Percentiles rank a stretch among this genome's conserved stretches.
These are phyloP conservation scores for Hypoxylon sp. DNA, from an alignment of 2,329 filamentous ascomycete genomes.

Conservation along the genomic window DNA sequence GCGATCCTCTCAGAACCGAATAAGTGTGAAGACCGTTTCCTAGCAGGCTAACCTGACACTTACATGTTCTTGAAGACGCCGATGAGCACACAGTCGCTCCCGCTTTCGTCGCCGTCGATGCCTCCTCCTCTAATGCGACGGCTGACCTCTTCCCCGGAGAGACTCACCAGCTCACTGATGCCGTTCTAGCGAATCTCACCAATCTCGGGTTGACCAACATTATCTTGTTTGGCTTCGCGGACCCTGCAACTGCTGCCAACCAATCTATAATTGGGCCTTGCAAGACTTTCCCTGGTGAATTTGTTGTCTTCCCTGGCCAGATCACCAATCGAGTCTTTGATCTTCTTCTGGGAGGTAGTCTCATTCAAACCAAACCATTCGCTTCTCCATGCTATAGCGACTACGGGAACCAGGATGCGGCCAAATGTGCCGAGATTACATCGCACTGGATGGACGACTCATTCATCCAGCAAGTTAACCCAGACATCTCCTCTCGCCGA, in stretches of 20 bases:
- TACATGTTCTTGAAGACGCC: slow-evolving; percentile 43
- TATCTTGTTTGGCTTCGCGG: slow-evolving; percentile 47
- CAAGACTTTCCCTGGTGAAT: slow-evolving; percentile 51
- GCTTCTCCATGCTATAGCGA: slow-evolving; percentile 51
- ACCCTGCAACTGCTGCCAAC: slow-evolving; percentile 41
- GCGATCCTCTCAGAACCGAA: slow-evolving; percentile 23
- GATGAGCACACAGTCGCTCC: slow-evolving; percentile 48
- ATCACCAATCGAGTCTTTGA: slow-evolving; percentile 49
- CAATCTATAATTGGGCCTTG: slow-evolving; percentile 45
- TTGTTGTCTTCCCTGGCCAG: slow-evolving; percentile 47
- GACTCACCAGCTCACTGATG: slow-evolving; percentile 49
- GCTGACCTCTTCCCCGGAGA: slow-evolving; percentile 51
- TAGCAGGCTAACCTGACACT: slow-evolving; percentile 41
- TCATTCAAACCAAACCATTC: slow-evolving; percentile 50
- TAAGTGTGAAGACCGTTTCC: slow-evolving; percentile 3
- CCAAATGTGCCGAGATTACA: slow-evolving; percentile 49
- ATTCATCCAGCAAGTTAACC: slow-evolving; percentile 47
- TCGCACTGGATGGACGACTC: slow-evolving; percentile 51
- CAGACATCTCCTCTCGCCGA: background rate
- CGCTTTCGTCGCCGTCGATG: slow-evolving; percentile 47
- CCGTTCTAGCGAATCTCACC: slow-evolving; percentile 50
- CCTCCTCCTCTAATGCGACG: slow-evolving; percentile 50
- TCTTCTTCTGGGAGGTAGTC: slow-evolving; percentile 49
- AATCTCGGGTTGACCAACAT: slow-evolving; percentile 48
- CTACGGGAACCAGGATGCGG: slow-evolving; percentile 48